These are phyloP conservation scores for Diversispora epigaea DNA, from an alignment of 192 early-diverging fungal species.

Conservation along the genomic window DNA sequence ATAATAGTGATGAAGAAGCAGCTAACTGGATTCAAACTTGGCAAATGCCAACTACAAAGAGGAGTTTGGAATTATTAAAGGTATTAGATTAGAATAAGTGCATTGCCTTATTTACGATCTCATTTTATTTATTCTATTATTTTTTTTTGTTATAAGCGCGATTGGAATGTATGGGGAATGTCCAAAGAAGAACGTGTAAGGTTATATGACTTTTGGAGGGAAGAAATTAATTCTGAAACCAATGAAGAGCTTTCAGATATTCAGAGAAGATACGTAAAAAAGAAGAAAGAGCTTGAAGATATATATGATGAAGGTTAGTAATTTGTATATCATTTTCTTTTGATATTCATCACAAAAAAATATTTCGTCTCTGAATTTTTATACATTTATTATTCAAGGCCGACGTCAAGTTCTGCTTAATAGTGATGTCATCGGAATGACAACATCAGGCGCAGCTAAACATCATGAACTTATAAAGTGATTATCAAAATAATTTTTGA, in stretches of 20 bases:
- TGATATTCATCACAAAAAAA: too few species aligned
- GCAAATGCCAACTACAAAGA: too few species aligned
- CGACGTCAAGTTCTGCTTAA: slow-evolving; percentile 36
- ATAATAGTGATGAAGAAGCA: too few species aligned
- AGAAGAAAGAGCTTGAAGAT: slow-evolving; percentile 31
- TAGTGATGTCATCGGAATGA: slow-evolving; percentile 54
- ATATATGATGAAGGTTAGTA: slow-evolving; percentile 35
- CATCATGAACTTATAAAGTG: slow-evolving; percentile 24
- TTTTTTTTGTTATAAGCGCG: slow-evolving; percentile 11
- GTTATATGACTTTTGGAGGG: slow-evolving; percentile 44
- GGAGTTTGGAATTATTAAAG: too few species aligned
- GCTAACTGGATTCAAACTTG: too few species aligned
- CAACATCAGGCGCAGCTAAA: slow-evolving; percentile 61
- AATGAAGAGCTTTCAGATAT: slow-evolving; percentile 30
- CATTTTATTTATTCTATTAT: slow-evolving; percentile 34
- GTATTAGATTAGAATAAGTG: background rate
- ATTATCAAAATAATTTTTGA: background rate
- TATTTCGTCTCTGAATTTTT: too few species aligned
- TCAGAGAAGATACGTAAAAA: background rate
- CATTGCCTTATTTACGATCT: background rate
- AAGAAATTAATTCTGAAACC: slow-evolving; percentile 33
- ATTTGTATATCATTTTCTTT: too few species aligned
- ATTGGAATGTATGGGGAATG: slow-evolving; percentile 52
- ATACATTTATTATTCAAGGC: background rate
- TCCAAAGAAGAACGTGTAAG: slow-evolving; percentile 42